These are phyloP conservation scores for Vitis vinifera DNA, from an alignment of 164 flowering plant genomes.

Conservation along the genomic window DNA sequence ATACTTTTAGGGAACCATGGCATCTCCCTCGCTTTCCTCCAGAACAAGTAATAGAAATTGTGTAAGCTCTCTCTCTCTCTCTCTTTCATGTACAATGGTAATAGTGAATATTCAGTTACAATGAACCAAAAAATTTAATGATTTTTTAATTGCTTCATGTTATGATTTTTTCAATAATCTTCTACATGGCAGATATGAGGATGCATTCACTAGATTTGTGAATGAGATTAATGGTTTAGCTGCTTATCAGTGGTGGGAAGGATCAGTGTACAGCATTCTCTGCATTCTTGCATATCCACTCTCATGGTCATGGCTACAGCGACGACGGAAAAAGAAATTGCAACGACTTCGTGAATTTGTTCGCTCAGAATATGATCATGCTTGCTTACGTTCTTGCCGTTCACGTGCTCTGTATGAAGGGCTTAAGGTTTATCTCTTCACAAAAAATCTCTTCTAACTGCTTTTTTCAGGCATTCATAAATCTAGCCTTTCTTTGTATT, in stretches of 20 bases:
- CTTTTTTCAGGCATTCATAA: too few species aligned
- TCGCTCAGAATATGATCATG: conserved; percentile 95
- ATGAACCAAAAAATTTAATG: not conserved
- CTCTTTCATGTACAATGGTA: not conserved
- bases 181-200: conserved; percentile 71
- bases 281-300: conserved; percentile 78
- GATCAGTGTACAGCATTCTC: conserved; percentile 71
- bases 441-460: not conserved
- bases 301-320: conserved; percentile 95
- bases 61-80: conserved; percentile 50
- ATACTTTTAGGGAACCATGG: conserved; percentile 95
- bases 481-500: too few species aligned
- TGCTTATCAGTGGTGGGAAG: conserved; percentile 98
- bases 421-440: conserved; percentile 62
- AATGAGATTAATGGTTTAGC: conserved; percentile 90
- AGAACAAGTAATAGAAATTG: conserved; percentile 78
- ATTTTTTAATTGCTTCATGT: not conserved
- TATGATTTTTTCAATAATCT: not conserved
- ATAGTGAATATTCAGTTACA: not conserved
- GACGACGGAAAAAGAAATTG: conserved; percentile 70
- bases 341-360: conserved; percentile 91
- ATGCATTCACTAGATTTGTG: conserved; percentile 89
- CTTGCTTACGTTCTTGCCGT: conserved; percentile 96
- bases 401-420: conserved; percentile 99
- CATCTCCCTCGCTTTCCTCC: conserved; percentile 92